Evolutionary conservation across 2,329 filamentous ascomycete species (phyloP).

Genomic region (Myriosclerotinia scirpicola): DNA sequence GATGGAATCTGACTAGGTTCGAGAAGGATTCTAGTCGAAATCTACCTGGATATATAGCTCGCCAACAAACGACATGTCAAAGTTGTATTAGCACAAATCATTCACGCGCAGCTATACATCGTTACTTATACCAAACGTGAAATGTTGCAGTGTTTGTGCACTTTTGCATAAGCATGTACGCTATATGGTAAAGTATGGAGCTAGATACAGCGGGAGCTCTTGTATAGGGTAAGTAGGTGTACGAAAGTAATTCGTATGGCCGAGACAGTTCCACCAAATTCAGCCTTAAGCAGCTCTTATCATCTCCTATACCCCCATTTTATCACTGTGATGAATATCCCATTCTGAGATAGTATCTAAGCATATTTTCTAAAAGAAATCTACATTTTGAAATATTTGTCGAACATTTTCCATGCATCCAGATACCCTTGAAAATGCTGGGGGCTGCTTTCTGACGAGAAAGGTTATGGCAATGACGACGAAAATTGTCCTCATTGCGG

Average conservation of each 20-base stretch:
- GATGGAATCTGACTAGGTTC: not conserved
- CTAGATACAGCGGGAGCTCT: not conserved
- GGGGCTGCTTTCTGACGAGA: not conserved
- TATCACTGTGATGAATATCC: not conserved
- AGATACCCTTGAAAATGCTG: not conserved
- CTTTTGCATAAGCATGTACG: not conserved
- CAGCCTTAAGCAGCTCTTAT: constrained; percentile 11
- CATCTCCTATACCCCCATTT: not conserved
- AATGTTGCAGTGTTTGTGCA: not conserved
- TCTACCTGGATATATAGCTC: not conserved
- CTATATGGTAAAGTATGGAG: not conserved
- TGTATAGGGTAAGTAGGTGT: not conserved
- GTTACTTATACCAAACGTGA: not conserved
- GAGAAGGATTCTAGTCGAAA: not conserved
- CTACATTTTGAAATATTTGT: not conserved
- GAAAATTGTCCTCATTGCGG: constrained; percentile 5
- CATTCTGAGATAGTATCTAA: not conserved
- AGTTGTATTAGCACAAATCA: not conserved
- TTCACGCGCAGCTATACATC: not conserved
- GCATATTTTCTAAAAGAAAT: too few species aligned
- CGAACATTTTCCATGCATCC: not conserved
- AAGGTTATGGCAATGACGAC: not conserved
- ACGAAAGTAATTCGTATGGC: constrained; percentile 1
- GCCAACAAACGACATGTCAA: not conserved
- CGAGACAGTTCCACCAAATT: not conserved